These are phyloP conservation scores for Sextonia rubra DNA, from an alignment of 164 flowering plant species.

Conservation along the genomic window DNA sequence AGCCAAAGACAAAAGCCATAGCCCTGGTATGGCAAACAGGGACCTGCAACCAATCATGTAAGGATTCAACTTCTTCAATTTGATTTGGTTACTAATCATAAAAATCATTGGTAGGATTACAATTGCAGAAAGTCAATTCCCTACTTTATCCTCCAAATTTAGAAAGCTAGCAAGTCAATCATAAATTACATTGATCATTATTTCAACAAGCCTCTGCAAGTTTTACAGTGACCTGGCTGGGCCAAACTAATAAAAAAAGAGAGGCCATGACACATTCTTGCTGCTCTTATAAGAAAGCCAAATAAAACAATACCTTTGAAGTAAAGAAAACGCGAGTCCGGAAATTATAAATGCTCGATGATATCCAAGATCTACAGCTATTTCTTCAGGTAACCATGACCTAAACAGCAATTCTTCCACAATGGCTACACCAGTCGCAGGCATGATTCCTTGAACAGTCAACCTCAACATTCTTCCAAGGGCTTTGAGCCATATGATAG, in stretches of 20 bases:
- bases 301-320: conserved; percentile 53
- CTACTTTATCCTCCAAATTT: not conserved
- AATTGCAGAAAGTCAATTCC: not conserved
- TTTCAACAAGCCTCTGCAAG: not conserved
- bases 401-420: conserved; percentile 91
- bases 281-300: not conserved
- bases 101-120: not conserved
- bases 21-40: conserved; percentile 59
- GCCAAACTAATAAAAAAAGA: too few species aligned
- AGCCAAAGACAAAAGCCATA: conserved; percentile 73
- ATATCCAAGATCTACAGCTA: conserved; percentile 73
- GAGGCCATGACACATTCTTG: too few species aligned
- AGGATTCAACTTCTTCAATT: not conserved
- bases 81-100: not conserved
- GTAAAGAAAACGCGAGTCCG: conserved; percentile 69
- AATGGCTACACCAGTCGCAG: conserved; percentile 51
- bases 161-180: too few species aligned
- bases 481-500: conserved; percentile 36
- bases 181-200: not conserved
- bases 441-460: conserved; percentile 47
- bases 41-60: conserved; percentile 47
- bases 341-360: conserved; percentile 68
- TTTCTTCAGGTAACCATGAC: conserved; percentile 90
- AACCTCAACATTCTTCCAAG: conserved; percentile 39
- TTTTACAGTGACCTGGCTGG: not conserved